These are phyloP conservation scores for Steccherinum ochraceum DNA, from an alignment of 768 basidiomycete species.

Conservation along the genomic window DNA sequence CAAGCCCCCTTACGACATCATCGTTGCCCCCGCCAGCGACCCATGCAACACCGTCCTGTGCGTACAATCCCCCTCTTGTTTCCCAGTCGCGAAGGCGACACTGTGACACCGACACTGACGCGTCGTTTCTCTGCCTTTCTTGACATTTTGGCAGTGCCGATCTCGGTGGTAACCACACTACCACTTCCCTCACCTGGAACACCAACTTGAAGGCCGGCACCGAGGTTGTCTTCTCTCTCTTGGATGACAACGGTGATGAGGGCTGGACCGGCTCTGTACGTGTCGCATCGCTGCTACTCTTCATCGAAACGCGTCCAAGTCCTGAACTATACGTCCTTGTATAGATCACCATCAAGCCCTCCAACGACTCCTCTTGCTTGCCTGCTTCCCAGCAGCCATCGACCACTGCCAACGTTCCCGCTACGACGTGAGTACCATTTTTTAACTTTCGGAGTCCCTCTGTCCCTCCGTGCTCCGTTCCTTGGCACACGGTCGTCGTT, in stretches of 20 bases:
- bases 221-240: conserved; percentile 43
- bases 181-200: conserved; percentile 38
- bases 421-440: too few species aligned
- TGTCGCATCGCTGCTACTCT: conserved; percentile 11
- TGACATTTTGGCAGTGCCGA: conserved; percentile 38
- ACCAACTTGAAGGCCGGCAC: conserved; percentile 40
- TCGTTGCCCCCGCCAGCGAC: conserved; percentile 44
- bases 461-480: neutral
- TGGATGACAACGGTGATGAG: conserved; percentile 48
- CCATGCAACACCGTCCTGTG: conserved; percentile 59
- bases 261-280: conserved; percentile 62
- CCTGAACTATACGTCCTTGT: neutral
- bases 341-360: conserved; percentile 31
- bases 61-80: conserved; percentile 15
- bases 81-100: neutral
- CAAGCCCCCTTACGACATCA: conserved; percentile 48
- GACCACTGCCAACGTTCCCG: too few species aligned
- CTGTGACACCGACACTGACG: neutral
- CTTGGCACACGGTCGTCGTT: neutral
- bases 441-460: neutral
- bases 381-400: neutral
- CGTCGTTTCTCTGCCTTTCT: neutral
- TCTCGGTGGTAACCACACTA: conserved; percentile 40
- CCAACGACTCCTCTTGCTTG: conserved; percentile 34
- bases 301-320: neutral